Conservation (phyloP, 148 eudicot genomes). For the Arbutus unedo region DNA sequence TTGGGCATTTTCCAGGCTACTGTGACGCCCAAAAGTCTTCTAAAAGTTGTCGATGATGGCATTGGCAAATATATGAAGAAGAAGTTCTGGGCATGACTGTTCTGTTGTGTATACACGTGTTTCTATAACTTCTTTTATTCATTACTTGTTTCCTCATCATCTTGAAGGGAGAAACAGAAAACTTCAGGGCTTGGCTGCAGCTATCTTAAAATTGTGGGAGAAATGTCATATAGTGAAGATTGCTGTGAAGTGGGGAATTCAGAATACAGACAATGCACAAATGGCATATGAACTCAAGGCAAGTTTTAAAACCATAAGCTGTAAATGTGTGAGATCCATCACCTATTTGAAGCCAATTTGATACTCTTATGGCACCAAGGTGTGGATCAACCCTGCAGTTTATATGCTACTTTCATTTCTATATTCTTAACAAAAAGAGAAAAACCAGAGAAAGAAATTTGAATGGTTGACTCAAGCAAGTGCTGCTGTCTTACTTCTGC, state of each 20-base stretch:
- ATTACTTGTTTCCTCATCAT: constrained; percentile 2
- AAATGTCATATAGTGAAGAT: constrained; percentile 78
- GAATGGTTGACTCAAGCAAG: background rate
- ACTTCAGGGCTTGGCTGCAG: constrained; percentile 90
- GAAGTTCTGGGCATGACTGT: background rate
- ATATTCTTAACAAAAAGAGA: no score
- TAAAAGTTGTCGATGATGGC: background rate
- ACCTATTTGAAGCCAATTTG: background rate
- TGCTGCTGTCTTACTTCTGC: constrained; percentile 30
- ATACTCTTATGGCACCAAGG: no score
- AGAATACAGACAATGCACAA: constrained; percentile 74
- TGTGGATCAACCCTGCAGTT: background rate
- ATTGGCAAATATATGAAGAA: background rate
- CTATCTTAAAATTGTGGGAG: constrained; percentile 90
- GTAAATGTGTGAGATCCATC: constrained; percentile 4
- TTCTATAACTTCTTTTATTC: background rate
- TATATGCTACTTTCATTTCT: background rate
- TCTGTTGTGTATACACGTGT: background rate
- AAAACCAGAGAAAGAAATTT: background rate
- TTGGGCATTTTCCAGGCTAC: background rate
- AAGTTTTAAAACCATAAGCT: constrained; percentile 29
- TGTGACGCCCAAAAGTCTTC: no score
- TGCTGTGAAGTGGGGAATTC: constrained; percentile 86
- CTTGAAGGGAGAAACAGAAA: constrained; percentile 85
- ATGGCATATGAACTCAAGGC: constrained; percentile 96